Evolutionary conservation across 2,329 filamentous ascomycete genomes (phyloP), one percentile per base, ranked within the genome.

Genomic region (Aspergillus chevalieri): DNA sequence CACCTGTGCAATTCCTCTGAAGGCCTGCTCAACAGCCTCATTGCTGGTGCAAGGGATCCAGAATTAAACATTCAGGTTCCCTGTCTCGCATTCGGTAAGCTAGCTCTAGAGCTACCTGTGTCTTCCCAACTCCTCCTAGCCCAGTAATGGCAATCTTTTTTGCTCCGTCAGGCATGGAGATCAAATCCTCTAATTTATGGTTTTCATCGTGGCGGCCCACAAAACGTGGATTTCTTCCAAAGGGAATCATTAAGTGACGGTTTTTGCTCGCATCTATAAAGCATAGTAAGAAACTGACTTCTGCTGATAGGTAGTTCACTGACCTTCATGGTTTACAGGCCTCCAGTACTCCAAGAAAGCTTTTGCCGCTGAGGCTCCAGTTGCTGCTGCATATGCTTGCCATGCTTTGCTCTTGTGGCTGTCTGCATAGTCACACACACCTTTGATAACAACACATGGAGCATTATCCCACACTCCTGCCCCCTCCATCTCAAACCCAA

Each of bases 61-160:
- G 60, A 21, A 65, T 48, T 2, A 62, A 59, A 47, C 44, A 57
- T 42, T 55, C 47, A n/a, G 44, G 14, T 34, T 59, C 38, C 26
- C 53, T 52, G 14, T 58, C 49, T 36, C 47, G 50, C 26, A 56
- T 50, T 24, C 50, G 51, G 46, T 64, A 60, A 9, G 59, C 55
- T 19, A 65, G 30, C 49, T 65, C 59, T 3, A 65, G 50, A 12
- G 57, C 60, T 2, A 64, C 44, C 41, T 65, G 60, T 0, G 63
- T 62, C 46, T 65, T 65, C 17, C 62, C 61, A 30, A 64, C 46
- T 17, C 62, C 60, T 14, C 58, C 61, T 10, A 63, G 47, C 10
- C 60, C 62, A 22, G 24, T 33, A 9, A 64, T 54, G 6, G 59
- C 57, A 21, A 56, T 22, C 19, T 53, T 59, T 19, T 34, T 47